Evolutionary conservation across 352 stramenopile species (phyloP).

Genomic region (Pythium volutum): DNA sequence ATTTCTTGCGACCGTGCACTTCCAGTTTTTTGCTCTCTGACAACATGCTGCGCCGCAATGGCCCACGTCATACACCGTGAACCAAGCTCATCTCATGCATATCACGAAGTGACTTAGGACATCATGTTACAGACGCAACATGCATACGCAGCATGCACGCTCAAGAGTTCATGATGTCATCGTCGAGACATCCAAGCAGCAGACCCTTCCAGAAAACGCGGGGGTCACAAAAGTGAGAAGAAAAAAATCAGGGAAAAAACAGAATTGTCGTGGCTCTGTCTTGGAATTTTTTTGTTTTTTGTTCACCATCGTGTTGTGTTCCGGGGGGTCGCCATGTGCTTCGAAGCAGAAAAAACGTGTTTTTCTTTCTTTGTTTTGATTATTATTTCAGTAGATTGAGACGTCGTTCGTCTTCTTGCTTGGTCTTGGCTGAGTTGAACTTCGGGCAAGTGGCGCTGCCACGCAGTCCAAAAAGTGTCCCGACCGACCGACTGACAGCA

Average conservation of each 20-base stretch:
- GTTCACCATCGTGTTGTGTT: not conserved
- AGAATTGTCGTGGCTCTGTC: not conserved
- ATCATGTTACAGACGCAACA: no score
- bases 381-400: constrained; percentile 16
- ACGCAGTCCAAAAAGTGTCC: constrained; percentile 6
- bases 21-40: not conserved
- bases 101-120: no score
- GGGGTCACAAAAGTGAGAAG: not conserved
- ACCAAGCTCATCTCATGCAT: no score
- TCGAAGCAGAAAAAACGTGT: constrained; percentile 10
- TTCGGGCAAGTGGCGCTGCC: constrained; percentile 10
- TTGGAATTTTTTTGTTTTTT: not conserved
- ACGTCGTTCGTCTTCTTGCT: constrained; percentile 12
- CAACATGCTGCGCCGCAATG: no score
- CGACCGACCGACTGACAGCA: constrained; percentile 21
- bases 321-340: constrained; percentile 8
- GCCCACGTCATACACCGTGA: no score
- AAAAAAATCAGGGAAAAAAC: not conserved
- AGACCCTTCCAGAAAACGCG: not conserved
- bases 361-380: constrained; percentile 16
- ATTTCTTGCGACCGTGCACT: no score
- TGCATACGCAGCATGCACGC: not conserved
- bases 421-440: constrained; percentile 19
- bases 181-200: not conserved
- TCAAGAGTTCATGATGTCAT: not conserved